Evolutionary conservation across 805 yeast genomes (phyloP).

Genomic region (Nakazawaea pomicola): DNA sequence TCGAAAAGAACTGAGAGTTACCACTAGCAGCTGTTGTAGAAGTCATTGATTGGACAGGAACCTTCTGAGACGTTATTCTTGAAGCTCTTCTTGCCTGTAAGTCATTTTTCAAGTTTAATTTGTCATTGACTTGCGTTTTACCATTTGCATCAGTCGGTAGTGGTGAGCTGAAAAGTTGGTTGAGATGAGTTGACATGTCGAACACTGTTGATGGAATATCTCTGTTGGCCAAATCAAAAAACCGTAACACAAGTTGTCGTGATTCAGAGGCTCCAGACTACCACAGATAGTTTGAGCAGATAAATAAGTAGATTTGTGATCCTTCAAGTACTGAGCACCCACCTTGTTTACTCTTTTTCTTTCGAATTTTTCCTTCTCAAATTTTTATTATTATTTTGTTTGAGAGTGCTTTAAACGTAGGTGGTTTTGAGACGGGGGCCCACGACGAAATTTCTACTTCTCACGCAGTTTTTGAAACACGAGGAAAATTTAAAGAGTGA

Average conservation of each 20-base stretch:
- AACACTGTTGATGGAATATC: background rate
- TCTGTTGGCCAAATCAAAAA: too few relatives aligned
- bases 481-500: too few relatives aligned
- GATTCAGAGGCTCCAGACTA: too few relatives aligned
- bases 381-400: too few relatives aligned
- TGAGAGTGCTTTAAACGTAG: too few relatives aligned
- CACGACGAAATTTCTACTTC: too few relatives aligned
- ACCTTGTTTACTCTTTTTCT: background rate
- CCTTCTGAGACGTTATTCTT: conserved; percentile 2
- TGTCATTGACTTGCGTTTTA: conserved; percentile 1
- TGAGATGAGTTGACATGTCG: conserved; percentile 8
- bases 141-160: background rate
- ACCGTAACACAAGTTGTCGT: too few relatives aligned
- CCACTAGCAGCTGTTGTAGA: background rate
- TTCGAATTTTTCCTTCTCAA: background rate
- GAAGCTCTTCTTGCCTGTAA: conserved; percentile 10
- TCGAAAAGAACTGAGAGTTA: conserved; percentile 4
- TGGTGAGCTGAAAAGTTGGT: conserved; percentile 1
- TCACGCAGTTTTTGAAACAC: too few relatives aligned
- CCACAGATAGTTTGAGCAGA: too few relatives aligned
- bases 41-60: background rate
- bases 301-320: too few relatives aligned
- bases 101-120: conserved; percentile 10
- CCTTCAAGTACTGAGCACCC: too few relatives aligned
- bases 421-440: too few relatives aligned